phyloP scores from a whole-genome alignment of 2,329 filamentous ascomycete species.

The Arachnomyces sp. region DNA sequence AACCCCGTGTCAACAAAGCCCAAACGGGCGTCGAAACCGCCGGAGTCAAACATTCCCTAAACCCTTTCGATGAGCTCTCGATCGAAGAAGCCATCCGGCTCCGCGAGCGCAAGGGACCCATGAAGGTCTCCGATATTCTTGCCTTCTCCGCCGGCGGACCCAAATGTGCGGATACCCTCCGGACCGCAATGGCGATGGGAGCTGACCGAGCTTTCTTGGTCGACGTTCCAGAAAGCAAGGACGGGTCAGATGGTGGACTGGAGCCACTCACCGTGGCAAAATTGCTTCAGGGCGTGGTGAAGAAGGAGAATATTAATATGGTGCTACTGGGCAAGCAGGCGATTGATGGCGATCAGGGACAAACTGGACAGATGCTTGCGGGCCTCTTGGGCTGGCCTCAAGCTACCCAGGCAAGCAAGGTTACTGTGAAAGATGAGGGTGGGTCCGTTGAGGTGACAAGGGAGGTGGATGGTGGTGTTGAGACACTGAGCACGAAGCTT shows the following conservation, averaged over 20 bases:
- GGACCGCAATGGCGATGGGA: constrained; percentile 98
- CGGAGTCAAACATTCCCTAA: constrained; percentile 95
- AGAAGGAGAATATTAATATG: constrained; percentile 80
- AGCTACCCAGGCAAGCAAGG: constrained; percentile 84
- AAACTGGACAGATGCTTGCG: constrained; percentile 98
- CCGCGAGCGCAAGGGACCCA: constrained; percentile 73
- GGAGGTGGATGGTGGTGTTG: constrained; percentile 92
- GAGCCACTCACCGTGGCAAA: constrained; percentile 93
- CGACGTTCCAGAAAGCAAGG: constrained; percentile 63
- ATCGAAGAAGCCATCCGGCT: constrained; percentile 94
- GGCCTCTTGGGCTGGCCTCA: constrained; percentile 87
- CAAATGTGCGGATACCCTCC: constrained; percentile 80
- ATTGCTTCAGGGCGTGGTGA: constrained; percentile 69
- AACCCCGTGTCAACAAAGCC: constrained; percentile 62
- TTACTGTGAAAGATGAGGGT: constrained; percentile 62
- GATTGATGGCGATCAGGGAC: constrained; percentile 90
- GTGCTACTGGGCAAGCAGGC: constrained; percentile 95
- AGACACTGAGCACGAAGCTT: constrained; percentile 77
- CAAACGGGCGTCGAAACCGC: constrained; percentile 84
- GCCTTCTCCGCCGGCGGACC: constrained; percentile 80
- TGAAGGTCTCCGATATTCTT: constrained; percentile 83
- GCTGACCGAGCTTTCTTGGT: constrained; percentile 88
- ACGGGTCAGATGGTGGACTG: constrained; percentile 45
- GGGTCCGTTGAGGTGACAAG: constrained; percentile 70
- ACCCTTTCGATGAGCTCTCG: constrained; percentile 97